Base-by-base conservation (phyloP, 192 early-diverging fungal species). In the Borealophlyctis nickersoniae region DNA sequence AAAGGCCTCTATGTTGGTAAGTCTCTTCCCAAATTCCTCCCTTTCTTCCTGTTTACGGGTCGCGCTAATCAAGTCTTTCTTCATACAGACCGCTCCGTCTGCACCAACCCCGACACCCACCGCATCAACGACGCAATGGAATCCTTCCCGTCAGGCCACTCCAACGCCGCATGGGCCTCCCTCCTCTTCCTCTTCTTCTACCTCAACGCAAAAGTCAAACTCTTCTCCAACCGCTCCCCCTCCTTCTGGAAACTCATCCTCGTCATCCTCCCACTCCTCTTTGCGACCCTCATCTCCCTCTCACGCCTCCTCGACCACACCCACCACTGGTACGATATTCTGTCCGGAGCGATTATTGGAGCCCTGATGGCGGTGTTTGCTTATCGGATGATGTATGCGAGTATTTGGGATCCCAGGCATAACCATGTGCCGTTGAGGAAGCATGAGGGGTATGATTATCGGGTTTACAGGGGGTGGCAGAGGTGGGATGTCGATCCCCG, bases 261-360 rank as follows among this genome's bases (percentile, higher is more conserved):
- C 39, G 19, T 19, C 19, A 45, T 45, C 19, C 19, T 45, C 39
- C 19, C 19, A 13, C 39, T 45, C 39, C 39, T 13, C 9, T 45
- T 13, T 19, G n/a, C 0, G 23, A n/a, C 49, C 19, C 49, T 1
- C 19, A 66, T 66, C 24, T 23, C 64, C 36, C 45, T 23, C 2
- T 66, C 64, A 1, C 56, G 56, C 4, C 56, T 56, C 36, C 56
- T 66, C 32, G 64, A 66, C 64, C 29, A 66, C 36, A 49, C 32
- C 33, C 24, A 23, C 26, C 14, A 55, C 29, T 1, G 24, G 56
- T 66, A 66, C 64, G 64, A 66, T 48, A 23, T 31, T 2, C 9
- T 66, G 4, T 54, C 30, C 26, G 64, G 64, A 16, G 54, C 55
- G 14, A 66, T 66, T 49, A 66, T 66, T 30, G 64, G 64, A 14